Base-by-base conservation (phyloP, 2,329 filamentous ascomycete genomes). In the Arthrinium puccinioides region DNA sequence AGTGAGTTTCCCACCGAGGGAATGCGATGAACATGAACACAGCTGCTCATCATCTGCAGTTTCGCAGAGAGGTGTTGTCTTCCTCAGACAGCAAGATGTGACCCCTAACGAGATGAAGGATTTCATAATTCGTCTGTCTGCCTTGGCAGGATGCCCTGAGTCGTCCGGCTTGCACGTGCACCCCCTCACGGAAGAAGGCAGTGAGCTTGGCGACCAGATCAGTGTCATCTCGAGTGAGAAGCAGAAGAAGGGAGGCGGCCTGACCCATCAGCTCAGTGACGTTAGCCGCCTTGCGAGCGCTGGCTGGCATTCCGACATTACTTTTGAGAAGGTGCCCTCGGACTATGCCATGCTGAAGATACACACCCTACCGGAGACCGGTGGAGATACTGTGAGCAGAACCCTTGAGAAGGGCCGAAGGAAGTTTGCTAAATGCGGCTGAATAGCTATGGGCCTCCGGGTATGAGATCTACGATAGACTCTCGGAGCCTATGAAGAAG, bases 211-310 rank as follows among this genome's bases (percentile, higher is more conserved):
- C 24, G 70, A 75, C 47, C 65, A 78, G 50, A 69, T 78, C 44
- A 70, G 64, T 38, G 69, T 76, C 37, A 76, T 78, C 52, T 72
- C 67, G 38, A 69, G 67, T 35, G 66, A 72, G 53, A 69, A 72
- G 61, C 64, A 73, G 51, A 68, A 72, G 59, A 72, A 73, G 53
- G 66, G 68, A 20, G 67, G 69, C 46, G 67, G 67, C 46, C 50
- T 72, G 40, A 72, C 69, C 21, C 66, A 72, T 49, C 62, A 68
- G 45, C 57, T 70, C 40, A 72, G 64, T 46, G 69, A 70, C 45
- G 66, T 68, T 30, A 67, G 63, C 46, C 62, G 67, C 16, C 67
- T 66, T 37, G 69, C 69, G 20, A 62, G 59, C 49, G 55, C 45
- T 35, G 67, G 62, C 9, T 75, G 72, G 70, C 70, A 75, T 44